Evolutionary conservation across 257 asterid genomes (phyloP).

Genomic region (Echites panduratus): DNA sequence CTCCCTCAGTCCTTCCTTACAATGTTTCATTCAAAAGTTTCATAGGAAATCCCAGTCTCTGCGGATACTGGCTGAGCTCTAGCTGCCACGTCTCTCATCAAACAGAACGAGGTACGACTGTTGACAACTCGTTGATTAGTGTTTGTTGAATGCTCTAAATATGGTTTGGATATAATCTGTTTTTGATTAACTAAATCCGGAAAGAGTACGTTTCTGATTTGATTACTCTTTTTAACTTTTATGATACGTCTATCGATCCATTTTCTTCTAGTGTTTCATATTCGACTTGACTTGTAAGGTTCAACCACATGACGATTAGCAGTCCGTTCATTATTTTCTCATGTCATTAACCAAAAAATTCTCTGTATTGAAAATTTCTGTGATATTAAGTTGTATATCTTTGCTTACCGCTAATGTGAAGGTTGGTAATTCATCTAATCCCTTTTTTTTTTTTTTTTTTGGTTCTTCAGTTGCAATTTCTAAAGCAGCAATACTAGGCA

Average conservation of each 20-base stretch:
- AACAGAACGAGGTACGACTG: conserved; percentile 57
- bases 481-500: conserved; percentile 95
- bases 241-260: not conserved
- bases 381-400: not conserved
- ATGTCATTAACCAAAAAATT: not conserved
- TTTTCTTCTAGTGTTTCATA: not conserved
- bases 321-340: no score
- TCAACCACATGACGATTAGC: no score
- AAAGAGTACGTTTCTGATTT: not conserved
- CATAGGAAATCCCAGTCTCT: conserved; percentile 76
- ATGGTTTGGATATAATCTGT: not conserved
- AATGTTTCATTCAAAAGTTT: conserved; percentile 34
- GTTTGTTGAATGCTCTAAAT: not conserved
- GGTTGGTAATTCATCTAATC: conserved; percentile 2
- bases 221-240: not conserved
- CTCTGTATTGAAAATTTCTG: not conserved
- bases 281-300: no score
- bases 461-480: conserved; percentile 55
- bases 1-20: not conserved
- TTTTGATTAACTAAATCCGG: not conserved
- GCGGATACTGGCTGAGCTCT: conserved; percentile 76
- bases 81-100: conserved; percentile 54
- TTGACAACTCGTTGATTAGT: not conserved
- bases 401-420: not conserved
- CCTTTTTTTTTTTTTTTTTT: not conserved